Base-by-base conservation (phyloP, 345 rosid genomes). In the Euphorbia lathyris region DNA sequence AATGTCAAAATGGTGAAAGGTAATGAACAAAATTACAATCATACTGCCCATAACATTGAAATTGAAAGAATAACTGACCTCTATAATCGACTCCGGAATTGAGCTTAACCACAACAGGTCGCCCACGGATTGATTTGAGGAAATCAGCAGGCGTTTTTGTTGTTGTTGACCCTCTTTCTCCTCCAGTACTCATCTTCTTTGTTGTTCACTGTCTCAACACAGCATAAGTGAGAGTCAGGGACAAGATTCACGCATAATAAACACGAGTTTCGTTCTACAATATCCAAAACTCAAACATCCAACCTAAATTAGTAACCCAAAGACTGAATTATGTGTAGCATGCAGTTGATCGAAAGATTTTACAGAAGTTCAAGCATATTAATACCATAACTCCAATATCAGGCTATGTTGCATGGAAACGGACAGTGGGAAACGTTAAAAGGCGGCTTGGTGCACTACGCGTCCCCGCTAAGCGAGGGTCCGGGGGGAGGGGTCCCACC, bases 51-150 rank as follows among this genome's bases (percentile, higher is more conserved):
- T 14, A 45, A 45, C 50, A 9, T 9, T 16, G 12, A 11, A 38
- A 9, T 23, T 22, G 12, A 58, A 27, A 32, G 23, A 40, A 5
- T 6, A 67, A 75, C 71, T 20, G 0, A 87, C 96, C 97, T 81
- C 97, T 74, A 69, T 93, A 93, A 77, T 90, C 97, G 36, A 87
- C 96, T 62, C 98, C 96, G 52, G 96, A 93, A 71, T 93, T 91
- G 19, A 93, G 84, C 74, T 93, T 93, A 0, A 93, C 97, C 4
- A 93, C 97, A 63, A 93, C 97, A 0, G 94, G 96, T 36, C 90
- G 84, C 42, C 98, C 98, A 1, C 97, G 94, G 26, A 91, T 91
- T 0, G 98, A 93, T 69, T 93, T 93, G 77, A 93, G 91, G 77
- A 91, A 93, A 83, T 91, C 97, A 12, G 93, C 89, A 0, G 97